Percentiles rank a stretch among this genome's conserved stretches.
Evolutionary conservation across 345 rosid genomes (phyloP).

Genomic region (Populus nigra): DNA sequence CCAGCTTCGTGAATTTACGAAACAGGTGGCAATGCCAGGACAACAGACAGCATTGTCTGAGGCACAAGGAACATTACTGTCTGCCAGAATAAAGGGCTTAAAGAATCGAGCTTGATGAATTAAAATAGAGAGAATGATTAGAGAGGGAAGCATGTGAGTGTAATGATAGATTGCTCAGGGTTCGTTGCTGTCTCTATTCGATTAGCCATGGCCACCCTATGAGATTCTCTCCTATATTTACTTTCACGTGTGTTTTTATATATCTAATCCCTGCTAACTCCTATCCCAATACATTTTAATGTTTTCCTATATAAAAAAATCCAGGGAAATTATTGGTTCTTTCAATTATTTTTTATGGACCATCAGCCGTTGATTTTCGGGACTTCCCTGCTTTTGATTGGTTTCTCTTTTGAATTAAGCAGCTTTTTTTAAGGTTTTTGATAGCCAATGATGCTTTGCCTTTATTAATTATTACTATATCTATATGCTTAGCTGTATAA

Average conservation of each 20-base stretch:
- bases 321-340: background rate
- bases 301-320: too few relatives aligned
- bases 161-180: background rate
- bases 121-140: constrained; percentile 9
- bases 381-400: background rate
- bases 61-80: constrained; percentile 11
- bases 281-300: background rate
- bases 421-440: background rate
- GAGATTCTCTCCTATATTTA: background rate
- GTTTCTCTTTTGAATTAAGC: background rate
- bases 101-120: background rate
- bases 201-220: background rate
- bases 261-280: background rate
- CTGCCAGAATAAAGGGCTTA: background rate
- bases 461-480: too few relatives aligned
- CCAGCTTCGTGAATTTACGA: background rate
- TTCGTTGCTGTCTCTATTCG: background rate
- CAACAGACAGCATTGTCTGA: constrained; percentile 10
- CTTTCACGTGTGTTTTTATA: background rate
- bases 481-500: background rate
- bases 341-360: background rate
- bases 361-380: background rate
- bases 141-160: constrained; percentile 7
- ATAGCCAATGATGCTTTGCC: background rate
- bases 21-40: background rate